Evolutionary conservation across 805 yeast species (phyloP).

Genomic region (Sporopachydermia quercuum): DNA sequence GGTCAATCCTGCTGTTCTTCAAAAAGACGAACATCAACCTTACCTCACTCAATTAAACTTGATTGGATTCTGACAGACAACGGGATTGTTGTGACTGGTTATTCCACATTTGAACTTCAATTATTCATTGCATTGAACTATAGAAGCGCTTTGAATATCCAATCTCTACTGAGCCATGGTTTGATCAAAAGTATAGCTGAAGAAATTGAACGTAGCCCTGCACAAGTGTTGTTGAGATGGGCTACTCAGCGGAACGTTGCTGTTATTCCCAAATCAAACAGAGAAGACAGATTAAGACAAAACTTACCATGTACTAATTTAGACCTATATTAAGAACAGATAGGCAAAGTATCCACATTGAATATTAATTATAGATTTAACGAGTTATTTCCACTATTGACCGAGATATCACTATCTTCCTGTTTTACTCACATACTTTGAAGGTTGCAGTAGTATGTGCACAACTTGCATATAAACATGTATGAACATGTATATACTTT

Average conservation of each 20-base stretch:
- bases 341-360: constrained; percentile 40
- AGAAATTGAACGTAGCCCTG: constrained; percentile 39
- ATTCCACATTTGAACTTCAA: constrained; percentile 78
- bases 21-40: constrained; percentile 88
- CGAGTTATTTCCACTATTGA: too few relatives aligned
- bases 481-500: too few relatives aligned
- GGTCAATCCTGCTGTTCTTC: constrained; percentile 66
- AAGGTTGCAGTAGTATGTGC: too few relatives aligned
- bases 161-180: constrained; percentile 44
- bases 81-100: constrained; percentile 57
- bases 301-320: constrained; percentile 47
- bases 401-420: too few relatives aligned
- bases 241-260: constrained; percentile 67
- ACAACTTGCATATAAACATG: too few relatives aligned
- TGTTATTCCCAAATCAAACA: constrained; percentile 70
- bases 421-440: too few relatives aligned
- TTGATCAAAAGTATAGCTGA: constrained; percentile 38
- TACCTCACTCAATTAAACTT: constrained; percentile 64
- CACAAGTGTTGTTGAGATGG: constrained; percentile 71
- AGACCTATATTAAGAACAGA: constrained; percentile 36
- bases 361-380: constrained; percentile 68
- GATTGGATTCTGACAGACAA: constrained; percentile 41
- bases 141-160: constrained; percentile 34
- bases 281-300: constrained; percentile 43
- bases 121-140: constrained; percentile 55